Conservation (phyloP, 805 yeast species). For the Suhomyces pyralidae region DNA sequence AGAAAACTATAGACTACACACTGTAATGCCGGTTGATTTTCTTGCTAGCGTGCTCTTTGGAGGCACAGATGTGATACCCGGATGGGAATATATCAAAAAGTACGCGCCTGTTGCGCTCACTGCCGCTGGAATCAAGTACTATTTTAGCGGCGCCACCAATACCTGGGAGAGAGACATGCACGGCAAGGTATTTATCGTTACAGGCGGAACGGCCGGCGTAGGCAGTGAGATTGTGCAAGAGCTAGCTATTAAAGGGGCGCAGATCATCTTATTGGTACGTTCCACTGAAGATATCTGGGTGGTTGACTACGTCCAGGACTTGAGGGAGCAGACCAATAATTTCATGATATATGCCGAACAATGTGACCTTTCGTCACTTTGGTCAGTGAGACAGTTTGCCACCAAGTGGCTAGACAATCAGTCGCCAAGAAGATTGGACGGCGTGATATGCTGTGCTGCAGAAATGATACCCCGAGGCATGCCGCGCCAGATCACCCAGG, state of each 20-base stretch:
- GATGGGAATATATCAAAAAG: conserved; percentile 55
- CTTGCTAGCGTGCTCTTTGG: conserved; percentile 64
- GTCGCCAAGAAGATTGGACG: conserved; percentile 90
- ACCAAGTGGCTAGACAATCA: conserved; percentile 89
- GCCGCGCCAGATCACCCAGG: conserved; percentile 63
- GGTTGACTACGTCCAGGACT: conserved; percentile 72
- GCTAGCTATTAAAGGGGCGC: conserved; percentile 82
- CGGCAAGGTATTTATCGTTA: conserved; percentile 77
- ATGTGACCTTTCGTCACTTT: conserved; percentile 73
- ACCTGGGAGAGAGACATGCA: conserved; percentile 93
- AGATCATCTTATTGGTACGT: conserved; percentile 68
- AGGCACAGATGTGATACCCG: conserved; percentile 76
- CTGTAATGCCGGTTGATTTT: conserved; percentile 78
- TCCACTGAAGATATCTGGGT: conserved; percentile 67
- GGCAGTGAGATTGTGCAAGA: conserved; percentile 77
- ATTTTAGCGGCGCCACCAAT: conserved; percentile 75
- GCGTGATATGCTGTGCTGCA: conserved; percentile 84
- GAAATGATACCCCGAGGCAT: conserved; percentile 70
- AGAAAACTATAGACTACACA: neutral
- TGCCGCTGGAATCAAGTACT: conserved; percentile 53
- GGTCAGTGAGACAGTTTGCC: conserved; percentile 83
- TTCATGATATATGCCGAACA: conserved; percentile 84
- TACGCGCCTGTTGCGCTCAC: conserved; percentile 48
- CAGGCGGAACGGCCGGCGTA: conserved; percentile 94
- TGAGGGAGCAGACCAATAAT: conserved; percentile 68